These are phyloP conservation scores for Boletus rufocinnamomeus DNA, from an alignment of 768 basidiomycete genomes.

Conservation along the genomic window DNA sequence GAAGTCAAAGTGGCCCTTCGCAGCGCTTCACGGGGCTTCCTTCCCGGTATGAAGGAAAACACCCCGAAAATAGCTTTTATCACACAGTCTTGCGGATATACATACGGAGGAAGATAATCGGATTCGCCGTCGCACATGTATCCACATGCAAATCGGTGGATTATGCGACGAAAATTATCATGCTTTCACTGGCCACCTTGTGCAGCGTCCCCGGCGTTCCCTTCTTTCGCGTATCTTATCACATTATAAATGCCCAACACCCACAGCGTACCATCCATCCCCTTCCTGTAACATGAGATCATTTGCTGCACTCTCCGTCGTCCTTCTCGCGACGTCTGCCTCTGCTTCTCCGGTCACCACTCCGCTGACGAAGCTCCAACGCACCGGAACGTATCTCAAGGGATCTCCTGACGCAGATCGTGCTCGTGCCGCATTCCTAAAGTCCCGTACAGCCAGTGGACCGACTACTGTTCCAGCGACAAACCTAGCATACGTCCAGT, in stretches of 20 bases:
- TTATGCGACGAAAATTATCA: neutral
- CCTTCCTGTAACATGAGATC: constrained; percentile 13
- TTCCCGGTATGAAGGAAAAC: neutral
- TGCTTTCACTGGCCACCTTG: neutral
- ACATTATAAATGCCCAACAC: constrained; percentile 8
- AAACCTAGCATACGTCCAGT: constrained; percentile 21
- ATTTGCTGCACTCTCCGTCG: constrained; percentile 5
- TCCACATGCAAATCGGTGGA: neutral
- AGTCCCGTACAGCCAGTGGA: constrained; percentile 2
- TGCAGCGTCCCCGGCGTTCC: neutral
- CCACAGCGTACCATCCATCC: neutral
- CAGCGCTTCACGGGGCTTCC: neutral
- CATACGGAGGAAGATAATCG: neutral
- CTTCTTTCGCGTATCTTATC: neutral
- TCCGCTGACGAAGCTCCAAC: constrained; percentile 16
- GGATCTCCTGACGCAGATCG: constrained; percentile 21
- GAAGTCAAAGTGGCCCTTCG: too few species aligned
- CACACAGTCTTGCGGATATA: neutral
- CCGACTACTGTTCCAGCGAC: constrained; percentile 20
- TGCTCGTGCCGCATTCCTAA: constrained; percentile 19
- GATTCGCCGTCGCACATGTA: neutral
- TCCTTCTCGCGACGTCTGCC: constrained; percentile 10
- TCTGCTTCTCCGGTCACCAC: constrained; percentile 8
- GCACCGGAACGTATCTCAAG: constrained; percentile 17
- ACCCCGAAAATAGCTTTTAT: neutral